Evolutionary conservation across 768 basidiomycete species (phyloP).

Genomic region (Tremella fuciformis): DNA sequence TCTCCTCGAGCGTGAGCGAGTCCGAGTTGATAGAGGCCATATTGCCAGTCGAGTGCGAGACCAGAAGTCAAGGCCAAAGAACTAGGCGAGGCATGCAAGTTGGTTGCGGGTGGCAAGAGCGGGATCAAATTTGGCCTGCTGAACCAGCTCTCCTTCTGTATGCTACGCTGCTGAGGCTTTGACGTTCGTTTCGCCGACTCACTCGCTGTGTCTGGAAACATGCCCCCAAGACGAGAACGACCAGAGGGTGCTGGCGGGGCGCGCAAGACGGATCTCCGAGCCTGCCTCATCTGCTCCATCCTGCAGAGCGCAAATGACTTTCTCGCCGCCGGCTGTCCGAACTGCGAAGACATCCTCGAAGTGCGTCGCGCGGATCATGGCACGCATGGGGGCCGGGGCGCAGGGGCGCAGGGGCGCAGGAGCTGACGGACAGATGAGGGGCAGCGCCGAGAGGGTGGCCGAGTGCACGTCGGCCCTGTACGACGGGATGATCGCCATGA

Average conservation of each 20-base stretch:
- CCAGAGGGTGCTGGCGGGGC: too few relatives aligned
- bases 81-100: background rate
- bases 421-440: conserved; percentile 67
- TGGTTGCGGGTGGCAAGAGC: conserved; percentile 12
- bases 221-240: conserved; percentile 27
- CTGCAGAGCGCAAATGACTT: conserved; percentile 82
- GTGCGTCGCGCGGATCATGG: conserved; percentile 61
- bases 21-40: conserved; percentile 36
- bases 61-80: conserved; percentile 3
- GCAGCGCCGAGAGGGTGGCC: conserved; percentile 73
- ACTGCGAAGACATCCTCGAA: conserved; percentile 93
- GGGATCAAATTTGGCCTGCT: background rate
- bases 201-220: conserved; percentile 7
- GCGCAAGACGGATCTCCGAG: conserved; percentile 65
- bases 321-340: conserved; percentile 81
- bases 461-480: conserved; percentile 88
- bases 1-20: conserved; percentile 51
- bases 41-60: conserved; percentile 8
- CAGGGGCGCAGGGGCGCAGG: too few relatives aligned
- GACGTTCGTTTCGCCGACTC: background rate
- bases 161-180: background rate
- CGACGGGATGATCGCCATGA: conserved; percentile 84
- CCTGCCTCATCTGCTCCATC: conserved; percentile 90
- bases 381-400: background rate
- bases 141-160: background rate